Base-by-base conservation (phyloP, 441 rosid species). In the Mallotus japonicus region DNA sequence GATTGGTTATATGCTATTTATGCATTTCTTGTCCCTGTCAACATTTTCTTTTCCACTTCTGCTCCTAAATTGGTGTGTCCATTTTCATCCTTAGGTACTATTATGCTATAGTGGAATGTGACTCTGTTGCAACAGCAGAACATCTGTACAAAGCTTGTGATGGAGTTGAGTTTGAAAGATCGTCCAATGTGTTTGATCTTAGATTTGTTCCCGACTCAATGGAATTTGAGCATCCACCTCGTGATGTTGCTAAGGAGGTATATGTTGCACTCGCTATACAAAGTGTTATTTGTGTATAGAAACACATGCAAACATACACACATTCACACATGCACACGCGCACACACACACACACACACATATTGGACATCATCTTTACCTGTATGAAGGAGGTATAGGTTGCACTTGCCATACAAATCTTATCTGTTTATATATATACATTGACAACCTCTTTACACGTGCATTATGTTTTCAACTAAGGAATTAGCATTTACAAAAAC, bases 161-260 rank as follows among this genome's bases (percentile, higher is more conserved):
- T 84, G 99, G 98, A 61, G 72, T 77, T 64, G 99, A 95, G 82
- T 88, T 95, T 80, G 99, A 88, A 83, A 88, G 93, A 76, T 91
- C 99, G 40, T 85, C 99, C n/a, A 95, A 91, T 87, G 91, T 90
- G 78, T 90, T 95, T 49, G 99, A 95, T 76, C 82, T 95, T 69
- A 90, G 98, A 83, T 95, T 90, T 82, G 85, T 95, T 81, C 98
- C 99, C 2, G 96, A 95, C 73, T 83, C 93, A 24, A 87, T 90
- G 93, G 98, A 92, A 73, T 90, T 92, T 79, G 88, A 89, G 81
- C 88, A 91, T 81, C 84, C 88, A n/a, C 92, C 96, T 37, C 93
- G 92, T 61, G 99, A 95, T 80, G 83, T 83, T 79, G 90, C 96
- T 32, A 86, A 86, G 6, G 93, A 95, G 97, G 98, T 95, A 84